These are phyloP conservation scores for Myxozyma neotropica DNA, from an alignment of 805 yeast species.

Conservation along the genomic window DNA sequence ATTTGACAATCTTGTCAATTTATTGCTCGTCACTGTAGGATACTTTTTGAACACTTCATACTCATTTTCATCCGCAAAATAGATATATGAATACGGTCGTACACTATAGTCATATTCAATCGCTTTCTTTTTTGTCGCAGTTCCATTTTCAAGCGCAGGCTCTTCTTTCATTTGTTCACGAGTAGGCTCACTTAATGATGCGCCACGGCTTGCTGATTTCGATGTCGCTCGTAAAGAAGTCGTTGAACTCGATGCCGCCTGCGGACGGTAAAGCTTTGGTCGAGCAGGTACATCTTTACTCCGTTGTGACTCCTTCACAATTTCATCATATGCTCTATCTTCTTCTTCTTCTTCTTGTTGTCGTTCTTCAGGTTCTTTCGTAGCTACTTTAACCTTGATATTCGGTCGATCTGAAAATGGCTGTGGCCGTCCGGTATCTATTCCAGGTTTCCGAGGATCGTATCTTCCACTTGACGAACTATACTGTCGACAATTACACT, in stretches of 20 bases:
- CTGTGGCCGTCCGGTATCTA: neutral
- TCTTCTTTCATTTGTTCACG: slow-evolving; percentile 4
- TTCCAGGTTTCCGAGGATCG: neutral
- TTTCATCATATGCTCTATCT: neutral
- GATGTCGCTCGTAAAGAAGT: slow-evolving; percentile 25
- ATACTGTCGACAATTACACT: neutral
- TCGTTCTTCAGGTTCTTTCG: neutral
- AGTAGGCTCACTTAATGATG: slow-evolving; percentile 16
- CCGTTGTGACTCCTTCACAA: neutral
- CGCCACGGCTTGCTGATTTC: slow-evolving; percentile 13
- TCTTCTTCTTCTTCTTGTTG: neutral
- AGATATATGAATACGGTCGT: slow-evolving; percentile 35
- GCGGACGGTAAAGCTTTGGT: slow-evolving; percentile 3
- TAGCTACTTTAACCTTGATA: neutral
- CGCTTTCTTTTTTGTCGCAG: slow-evolving; percentile 12
- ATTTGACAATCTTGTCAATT: slow-evolving; percentile 39
- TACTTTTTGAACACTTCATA: slow-evolving; percentile 48
- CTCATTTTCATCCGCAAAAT: slow-evolving; percentile 39
- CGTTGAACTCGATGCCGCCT: neutral
- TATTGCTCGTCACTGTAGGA: slow-evolving; percentile 48
- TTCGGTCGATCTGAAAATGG: slow-evolving; percentile 2
- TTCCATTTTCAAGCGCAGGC: neutral
- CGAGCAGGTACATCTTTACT: neutral
- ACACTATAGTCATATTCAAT: slow-evolving; percentile 35
- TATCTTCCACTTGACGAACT: neutral